Base-by-base conservation (phyloP, 352 stramenopile genomes). In the Phytopythium ostracodes region DNA sequence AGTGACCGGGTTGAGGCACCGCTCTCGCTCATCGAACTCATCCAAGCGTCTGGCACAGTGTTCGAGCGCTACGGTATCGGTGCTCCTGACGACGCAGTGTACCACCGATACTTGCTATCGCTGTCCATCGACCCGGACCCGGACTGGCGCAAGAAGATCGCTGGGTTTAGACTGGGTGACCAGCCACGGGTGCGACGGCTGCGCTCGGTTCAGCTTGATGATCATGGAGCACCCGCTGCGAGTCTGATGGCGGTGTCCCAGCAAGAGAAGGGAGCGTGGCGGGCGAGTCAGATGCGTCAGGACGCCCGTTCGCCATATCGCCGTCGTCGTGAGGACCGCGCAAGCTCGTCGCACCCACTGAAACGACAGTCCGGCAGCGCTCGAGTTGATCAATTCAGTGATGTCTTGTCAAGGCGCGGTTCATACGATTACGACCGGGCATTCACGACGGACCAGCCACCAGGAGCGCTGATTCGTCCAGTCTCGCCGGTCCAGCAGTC, bases 121-220 rank as follows among this genome's bases (percentile, higher is more conserved):
- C 60, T 91, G 8, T 86, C 79, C 4, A 70, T 87, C 31, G 69
- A 89, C 42, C 74, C 77, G 0, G 76, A 88, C 17, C 64, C 35
- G 60, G 70, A 91, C 65, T 91, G 81, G 81, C 67, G 64, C 31
- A 76, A 59, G 38, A 89, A 89, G 65, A 74, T 91, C 59, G 57
- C 61, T 15, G 59, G 35, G 17, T 83, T 91, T 15, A 56, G 68
- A 4, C 20, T 75, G 0, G 51, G 42, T 0, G 20, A 31, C 11
- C 66, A 65, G 56, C 66, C 56, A 4, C 65, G 59, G 7, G 59
- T 71, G 14, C 60, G 72, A 35, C 35, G 64, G 0, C 54, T 74
- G 54, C 65, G 65, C 44, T 22, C 47, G 35, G 18, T 22, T 20
- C 31, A 31, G 33, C 1, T 44, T 10, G 15, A 36, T 2, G 14